Evolutionary conservation across 2,329 filamentous ascomycete genomes (phyloP).

Genomic region (Pestalotiopsis sp.): DNA sequence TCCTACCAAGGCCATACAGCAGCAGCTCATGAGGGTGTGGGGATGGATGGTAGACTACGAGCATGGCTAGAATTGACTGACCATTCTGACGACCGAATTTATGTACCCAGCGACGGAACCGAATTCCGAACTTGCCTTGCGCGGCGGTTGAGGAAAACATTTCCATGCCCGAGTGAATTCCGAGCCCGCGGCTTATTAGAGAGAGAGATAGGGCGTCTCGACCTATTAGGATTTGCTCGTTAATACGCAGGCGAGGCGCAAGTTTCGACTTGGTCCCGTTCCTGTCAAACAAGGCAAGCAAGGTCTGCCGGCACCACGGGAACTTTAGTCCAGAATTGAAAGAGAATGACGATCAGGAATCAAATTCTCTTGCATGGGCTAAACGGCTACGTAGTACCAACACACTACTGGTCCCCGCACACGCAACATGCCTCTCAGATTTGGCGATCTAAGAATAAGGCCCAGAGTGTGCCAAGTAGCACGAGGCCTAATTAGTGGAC

Average conservation of each 20-base stretch:
- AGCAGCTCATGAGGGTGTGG: conserved; percentile 52
- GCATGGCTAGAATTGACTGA: conserved; percentile 14
- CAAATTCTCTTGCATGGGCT: background rate
- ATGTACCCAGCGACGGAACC: background rate
- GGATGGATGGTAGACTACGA: conserved; percentile 39
- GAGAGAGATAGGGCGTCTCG: background rate
- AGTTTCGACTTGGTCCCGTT: background rate
- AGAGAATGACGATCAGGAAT: background rate
- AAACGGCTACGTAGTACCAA: background rate
- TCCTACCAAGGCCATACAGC: conserved; percentile 51
- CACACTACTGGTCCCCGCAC: background rate
- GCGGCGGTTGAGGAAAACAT: background rate
- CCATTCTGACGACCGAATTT: background rate
- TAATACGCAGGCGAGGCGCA: background rate
- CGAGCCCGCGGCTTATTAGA: background rate
- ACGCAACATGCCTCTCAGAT: background rate
- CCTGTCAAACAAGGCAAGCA: background rate
- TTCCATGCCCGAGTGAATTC: background rate
- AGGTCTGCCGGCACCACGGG: background rate
- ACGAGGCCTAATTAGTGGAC: conserved; percentile 5
- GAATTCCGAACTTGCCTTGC: background rate
- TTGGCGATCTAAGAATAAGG: background rate
- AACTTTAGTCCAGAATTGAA: background rate
- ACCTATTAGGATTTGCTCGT: background rate
- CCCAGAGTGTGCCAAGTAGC: background rate